Evolutionary conservation across 1,284 basidiomycete genomes (phyloP).

Genomic region (Rhodofomes roseus): DNA sequence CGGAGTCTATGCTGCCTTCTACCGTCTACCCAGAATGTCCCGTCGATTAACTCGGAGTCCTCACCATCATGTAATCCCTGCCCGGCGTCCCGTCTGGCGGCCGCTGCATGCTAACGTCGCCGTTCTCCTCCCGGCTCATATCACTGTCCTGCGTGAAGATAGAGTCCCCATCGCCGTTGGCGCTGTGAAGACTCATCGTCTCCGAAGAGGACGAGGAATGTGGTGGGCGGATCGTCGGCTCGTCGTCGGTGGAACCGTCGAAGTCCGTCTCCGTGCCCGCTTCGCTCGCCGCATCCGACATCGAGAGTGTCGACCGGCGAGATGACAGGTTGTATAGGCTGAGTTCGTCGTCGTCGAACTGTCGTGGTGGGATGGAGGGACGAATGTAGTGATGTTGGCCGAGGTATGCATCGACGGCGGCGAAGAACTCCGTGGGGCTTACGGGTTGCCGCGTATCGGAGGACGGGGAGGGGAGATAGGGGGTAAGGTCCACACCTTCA

Average conservation of each 20-base stretch:
- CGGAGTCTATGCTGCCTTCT: constrained; percentile 1
- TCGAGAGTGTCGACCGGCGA: constrained; percentile 20
- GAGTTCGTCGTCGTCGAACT: constrained; percentile 8
- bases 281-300: constrained; percentile 33
- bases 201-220: constrained; percentile 34
- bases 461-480: constrained; percentile 27
- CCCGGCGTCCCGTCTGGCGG: constrained; percentile 14
- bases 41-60: constrained; percentile 8
- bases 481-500: constrained; percentile 22
- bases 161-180: constrained; percentile 27
- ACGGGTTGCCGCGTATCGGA: constrained; percentile 23
- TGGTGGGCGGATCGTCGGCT: constrained; percentile 67
- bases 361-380: constrained; percentile 2
- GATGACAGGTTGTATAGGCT: constrained; percentile 16
- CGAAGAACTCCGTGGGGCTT: constrained; percentile 48
- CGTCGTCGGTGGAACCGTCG: constrained; percentile 65
- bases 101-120: constrained; percentile 7
- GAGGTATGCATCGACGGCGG: constrained; percentile 49
- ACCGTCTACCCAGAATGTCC: constrained; percentile 2
- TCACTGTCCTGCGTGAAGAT: constrained; percentile 25
- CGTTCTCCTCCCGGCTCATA: constrained; percentile 15
- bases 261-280: constrained; percentile 45
- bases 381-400: constrained; percentile 27
- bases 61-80: constrained; percentile 18
- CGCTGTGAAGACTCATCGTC: constrained; percentile 34